A percentile compares a stretch with the other conserved stretches of the same genome.
Evolutionary conservation across 1,284 basidiomycete genomes (phyloP).

Genomic region (Megacollybia platyphylla): DNA sequence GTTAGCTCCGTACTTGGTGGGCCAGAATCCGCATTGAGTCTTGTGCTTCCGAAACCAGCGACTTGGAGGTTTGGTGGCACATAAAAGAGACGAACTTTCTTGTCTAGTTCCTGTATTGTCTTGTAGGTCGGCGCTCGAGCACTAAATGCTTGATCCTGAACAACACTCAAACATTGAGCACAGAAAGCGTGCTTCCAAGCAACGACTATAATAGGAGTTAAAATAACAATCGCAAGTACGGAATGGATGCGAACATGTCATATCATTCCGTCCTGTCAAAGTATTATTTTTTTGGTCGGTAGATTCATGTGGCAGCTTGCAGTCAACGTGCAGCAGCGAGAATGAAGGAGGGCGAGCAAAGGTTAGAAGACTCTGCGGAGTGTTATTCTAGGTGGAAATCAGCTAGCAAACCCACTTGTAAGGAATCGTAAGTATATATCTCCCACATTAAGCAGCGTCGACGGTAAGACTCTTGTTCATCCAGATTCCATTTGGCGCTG

Average conservation of each 20-base stretch:
- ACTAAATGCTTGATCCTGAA: conserved; percentile 56
- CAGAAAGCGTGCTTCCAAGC: conserved; percentile 57
- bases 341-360: conserved; percentile 59
- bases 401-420: conserved; percentile 33
- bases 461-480: conserved; percentile 42
- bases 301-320: conserved; percentile 33
- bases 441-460: conserved; percentile 55
- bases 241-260: conserved; percentile 39
- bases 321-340: conserved; percentile 46
- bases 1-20: conserved; percentile 39
- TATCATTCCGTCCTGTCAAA: conserved; percentile 39
- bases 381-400: background rate
- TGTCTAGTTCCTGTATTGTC: conserved; percentile 47
- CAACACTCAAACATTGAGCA: conserved; percentile 43
- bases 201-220: conserved; percentile 22
- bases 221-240: conserved; percentile 2
- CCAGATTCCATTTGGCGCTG: conserved; percentile 53
- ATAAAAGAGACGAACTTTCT: conserved; percentile 35
- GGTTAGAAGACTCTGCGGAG: conserved; percentile 22
- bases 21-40: conserved; percentile 22
- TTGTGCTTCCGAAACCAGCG: conserved; percentile 41
- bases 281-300: conserved; percentile 31
- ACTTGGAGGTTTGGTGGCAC: conserved; percentile 54
- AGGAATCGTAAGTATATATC: conserved; percentile 53
- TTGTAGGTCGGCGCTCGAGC: conserved; percentile 47